A percentile compares a stretch with the other conserved stretches of the same genome.
These are phyloP conservation scores for Fusarium sp. DNA, from an alignment of 2,329 filamentous ascomycete species.

Conservation along the genomic window DNA sequence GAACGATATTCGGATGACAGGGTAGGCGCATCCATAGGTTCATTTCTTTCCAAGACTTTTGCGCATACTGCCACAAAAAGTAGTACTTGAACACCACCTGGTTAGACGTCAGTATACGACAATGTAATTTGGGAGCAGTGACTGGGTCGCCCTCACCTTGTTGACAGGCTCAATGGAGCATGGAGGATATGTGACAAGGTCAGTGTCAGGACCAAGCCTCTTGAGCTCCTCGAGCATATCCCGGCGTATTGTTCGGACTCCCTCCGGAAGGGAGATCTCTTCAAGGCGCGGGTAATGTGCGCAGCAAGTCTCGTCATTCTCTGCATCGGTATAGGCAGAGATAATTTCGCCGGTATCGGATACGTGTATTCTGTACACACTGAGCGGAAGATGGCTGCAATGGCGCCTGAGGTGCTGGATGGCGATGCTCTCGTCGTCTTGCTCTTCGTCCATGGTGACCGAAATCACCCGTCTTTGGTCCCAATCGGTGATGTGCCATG, in stretches of 20 bases:
- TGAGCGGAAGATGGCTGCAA: constrained; percentile 18
- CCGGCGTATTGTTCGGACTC: constrained; percentile 34
- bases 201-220: constrained; percentile 42
- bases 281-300: constrained; percentile 43
- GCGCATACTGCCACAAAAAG: constrained; percentile 37
- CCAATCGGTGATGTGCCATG: constrained; percentile 45
- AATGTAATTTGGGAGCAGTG: not conserved
- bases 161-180: constrained; percentile 5
- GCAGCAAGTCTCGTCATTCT: constrained; percentile 45
- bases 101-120: not conserved
- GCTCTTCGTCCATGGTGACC: constrained; percentile 46
- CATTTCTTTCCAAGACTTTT: constrained; percentile 49
- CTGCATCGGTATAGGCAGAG: constrained; percentile 33
- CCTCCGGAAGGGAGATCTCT: constrained; percentile 26
- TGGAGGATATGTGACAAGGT: constrained; percentile 43
- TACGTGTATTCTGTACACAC: constrained; percentile 39
- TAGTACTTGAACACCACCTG: constrained; percentile 51
- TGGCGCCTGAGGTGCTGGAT: constrained; percentile 40
- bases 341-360: constrained; percentile 40
- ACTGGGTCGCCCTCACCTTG: constrained; percentile 14
- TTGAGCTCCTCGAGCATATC: constrained; percentile 44
- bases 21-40: constrained; percentile 51
- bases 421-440: constrained; percentile 41
- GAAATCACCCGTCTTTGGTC: constrained; percentile 45
- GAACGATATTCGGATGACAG: constrained; percentile 48